Conservation (phyloP, 2,329 filamentous ascomycete species). For the Metarhizium rileyi region DNA sequence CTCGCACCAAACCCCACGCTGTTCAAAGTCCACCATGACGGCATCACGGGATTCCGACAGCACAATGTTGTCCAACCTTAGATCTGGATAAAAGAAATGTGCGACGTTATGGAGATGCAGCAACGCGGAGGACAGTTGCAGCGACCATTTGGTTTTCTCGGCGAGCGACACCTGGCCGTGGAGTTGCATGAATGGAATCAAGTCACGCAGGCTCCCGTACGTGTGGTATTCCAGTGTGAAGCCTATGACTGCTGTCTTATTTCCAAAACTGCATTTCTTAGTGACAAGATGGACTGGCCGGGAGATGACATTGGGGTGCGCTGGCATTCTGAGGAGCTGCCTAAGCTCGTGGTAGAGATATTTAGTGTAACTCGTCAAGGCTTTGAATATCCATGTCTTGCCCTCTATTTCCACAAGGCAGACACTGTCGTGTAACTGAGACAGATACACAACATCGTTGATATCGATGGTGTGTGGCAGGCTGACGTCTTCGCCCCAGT, state of each 20-base stretch:
- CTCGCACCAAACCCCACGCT: slow-evolving; percentile 53
- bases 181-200: slow-evolving; percentile 40
- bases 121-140: slow-evolving; percentile 41
- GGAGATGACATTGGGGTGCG: slow-evolving; percentile 43
- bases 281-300: slow-evolving; percentile 44
- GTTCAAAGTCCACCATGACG: slow-evolving; percentile 53
- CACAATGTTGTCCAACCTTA: slow-evolving; percentile 51
- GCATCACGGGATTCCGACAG: slow-evolving; percentile 36
- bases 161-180: slow-evolving; percentile 31
- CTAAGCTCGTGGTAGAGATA: slow-evolving; percentile 53
- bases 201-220: slow-evolving; percentile 45
- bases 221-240: slow-evolving; percentile 46
- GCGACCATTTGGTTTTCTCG: slow-evolving; percentile 43
- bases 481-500: slow-evolving; percentile 32
- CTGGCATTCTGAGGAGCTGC: slow-evolving; percentile 39
- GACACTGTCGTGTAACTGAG: slow-evolving; percentile 50
- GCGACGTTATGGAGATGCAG: slow-evolving; percentile 37
- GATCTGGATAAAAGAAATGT: slow-evolving; percentile 45
- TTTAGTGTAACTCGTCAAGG: slow-evolving; percentile 45
- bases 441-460: slow-evolving; percentile 36
- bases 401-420: slow-evolving; percentile 38
- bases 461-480: slow-evolving; percentile 41
- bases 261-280: slow-evolving; percentile 46
- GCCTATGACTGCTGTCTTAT: slow-evolving; percentile 44
- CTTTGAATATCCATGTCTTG: slow-evolving; percentile 45